phyloP scores from a whole-genome alignment of 1,284 basidiomycete species.

The Ganoderma sp. region DNA sequence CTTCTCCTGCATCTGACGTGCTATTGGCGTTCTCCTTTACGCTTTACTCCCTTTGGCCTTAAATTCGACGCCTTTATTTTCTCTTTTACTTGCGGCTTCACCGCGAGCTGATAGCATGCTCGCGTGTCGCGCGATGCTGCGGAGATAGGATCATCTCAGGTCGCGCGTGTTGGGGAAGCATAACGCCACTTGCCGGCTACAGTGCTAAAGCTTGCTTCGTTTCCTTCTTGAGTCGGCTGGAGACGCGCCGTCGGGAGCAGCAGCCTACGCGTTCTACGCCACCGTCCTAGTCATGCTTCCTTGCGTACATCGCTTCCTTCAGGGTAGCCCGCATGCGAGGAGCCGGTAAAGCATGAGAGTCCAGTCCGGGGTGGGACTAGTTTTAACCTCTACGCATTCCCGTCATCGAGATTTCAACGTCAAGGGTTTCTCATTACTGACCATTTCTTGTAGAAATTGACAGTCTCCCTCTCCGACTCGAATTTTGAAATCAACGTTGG shows the following conservation, averaged over 20 bases:
- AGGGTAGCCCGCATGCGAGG: neutral
- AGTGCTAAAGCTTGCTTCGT: neutral
- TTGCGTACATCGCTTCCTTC: neutral
- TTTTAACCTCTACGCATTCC: neutral
- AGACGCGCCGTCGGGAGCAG: neutral
- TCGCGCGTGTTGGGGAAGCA: neutral
- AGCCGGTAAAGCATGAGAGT: neutral
- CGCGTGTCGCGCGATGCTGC: neutral
- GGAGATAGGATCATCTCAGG: neutral
- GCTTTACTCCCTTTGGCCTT: no score
- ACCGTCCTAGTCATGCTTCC: neutral
- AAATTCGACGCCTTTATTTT: neutral
- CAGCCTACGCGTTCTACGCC: neutral
- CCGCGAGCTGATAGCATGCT: neutral
- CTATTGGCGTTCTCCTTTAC: neutral
- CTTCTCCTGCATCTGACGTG: neutral
- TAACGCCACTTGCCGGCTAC: neutral
- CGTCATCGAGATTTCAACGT: neutral
- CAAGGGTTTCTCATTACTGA: neutral
- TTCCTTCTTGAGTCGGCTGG: neutral
- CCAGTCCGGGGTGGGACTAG: neutral
- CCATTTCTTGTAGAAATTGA: constrained; percentile 70
- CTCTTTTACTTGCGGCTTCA: no score
- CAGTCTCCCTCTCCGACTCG: constrained; percentile 74
- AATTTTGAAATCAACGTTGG: constrained; percentile 89